Base-by-base conservation (phyloP, 1,139 yeast species). In the Debaryomyces nepalensis region DNA sequence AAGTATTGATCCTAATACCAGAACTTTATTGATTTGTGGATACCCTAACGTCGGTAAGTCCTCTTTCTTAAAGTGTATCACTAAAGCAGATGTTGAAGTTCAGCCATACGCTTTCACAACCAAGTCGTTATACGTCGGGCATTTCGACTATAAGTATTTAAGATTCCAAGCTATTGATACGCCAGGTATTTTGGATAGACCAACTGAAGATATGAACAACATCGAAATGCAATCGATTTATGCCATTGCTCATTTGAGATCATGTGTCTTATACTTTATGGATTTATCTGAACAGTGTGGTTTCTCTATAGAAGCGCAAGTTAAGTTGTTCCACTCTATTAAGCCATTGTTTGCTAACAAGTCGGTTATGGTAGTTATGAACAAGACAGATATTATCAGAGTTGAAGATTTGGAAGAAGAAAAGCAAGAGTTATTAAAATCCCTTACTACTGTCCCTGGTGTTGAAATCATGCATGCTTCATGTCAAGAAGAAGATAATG, bases 41-140 rank as follows among this genome's bases (percentile, higher is more conserved):
- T 93, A 93, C 71, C 99, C 99, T 44, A 93, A 93, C 66, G 99
- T 93, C 48, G 99, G 99, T 71, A 93, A 93, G 70, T 93, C 99
- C 10, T 89, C 97, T 16, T 93, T 93, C 70, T 79, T 93, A 67
- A 81, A 82, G 61, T 83, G 95, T 66, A 88, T 95, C 68, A 93
- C 99, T 49, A 87, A 95, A 60, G 99, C 99, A 26, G 98, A 93
- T 58, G 99, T 93, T 47, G 99, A 93, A 59, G 99, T 95, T 49
- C 99, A 95, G 69, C 99, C 99, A 29, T 93, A 93, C 68, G 99
- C 99, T 36, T 93, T 93, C 81, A 91, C 98, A 55, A 91, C 98
- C 49, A 91, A 91, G 70, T 87, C 96, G 34, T 75, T 91, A 54
- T 91, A 88, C 60, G 98, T 91, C 47, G 98, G 98, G 51, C 98